Evolutionary conservation across 192 early-diverging fungal species (phyloP).

Genomic region (Entomortierella chlamydospora): DNA sequence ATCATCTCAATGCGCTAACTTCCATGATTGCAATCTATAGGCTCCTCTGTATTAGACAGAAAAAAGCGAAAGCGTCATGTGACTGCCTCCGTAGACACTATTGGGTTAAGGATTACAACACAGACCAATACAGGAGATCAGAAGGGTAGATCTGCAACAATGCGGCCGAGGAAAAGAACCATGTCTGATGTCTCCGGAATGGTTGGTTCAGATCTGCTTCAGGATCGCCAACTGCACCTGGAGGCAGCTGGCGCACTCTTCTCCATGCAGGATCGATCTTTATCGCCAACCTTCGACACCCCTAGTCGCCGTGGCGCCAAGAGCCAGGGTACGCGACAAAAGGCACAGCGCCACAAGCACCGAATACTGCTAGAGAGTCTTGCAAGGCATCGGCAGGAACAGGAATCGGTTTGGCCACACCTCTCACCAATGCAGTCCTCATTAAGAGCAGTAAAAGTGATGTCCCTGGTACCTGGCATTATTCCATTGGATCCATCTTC

Average conservation of each 20-base stretch:
- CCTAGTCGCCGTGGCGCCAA: background rate
- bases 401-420: background rate
- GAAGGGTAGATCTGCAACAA: conserved; percentile 9
- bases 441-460: background rate
- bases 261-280: conserved; percentile 35
- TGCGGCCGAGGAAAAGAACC: conserved; percentile 36
- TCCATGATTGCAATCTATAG: background rate
- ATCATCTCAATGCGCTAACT: too few relatives aligned
- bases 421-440: background rate
- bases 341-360: conserved; percentile 1
- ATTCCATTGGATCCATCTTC: background rate
- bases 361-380: conserved; percentile 22
- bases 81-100: conserved; percentile 5
- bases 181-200: conserved; percentile 51
- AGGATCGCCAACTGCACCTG: conserved; percentile 20
- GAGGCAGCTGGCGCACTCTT: conserved; percentile 47
- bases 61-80: conserved; percentile 42
- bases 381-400: conserved; percentile 12
- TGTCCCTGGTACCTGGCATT: background rate
- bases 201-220: conserved; percentile 13
- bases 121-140: background rate
- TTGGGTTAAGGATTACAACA: conserved; percentile 23
- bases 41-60: conserved; percentile 8
- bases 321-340: conserved; percentile 1
- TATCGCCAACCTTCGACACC: background rate